Base-by-base conservation (phyloP, 345 rosid genomes). In the Theobroma cacao region DNA sequence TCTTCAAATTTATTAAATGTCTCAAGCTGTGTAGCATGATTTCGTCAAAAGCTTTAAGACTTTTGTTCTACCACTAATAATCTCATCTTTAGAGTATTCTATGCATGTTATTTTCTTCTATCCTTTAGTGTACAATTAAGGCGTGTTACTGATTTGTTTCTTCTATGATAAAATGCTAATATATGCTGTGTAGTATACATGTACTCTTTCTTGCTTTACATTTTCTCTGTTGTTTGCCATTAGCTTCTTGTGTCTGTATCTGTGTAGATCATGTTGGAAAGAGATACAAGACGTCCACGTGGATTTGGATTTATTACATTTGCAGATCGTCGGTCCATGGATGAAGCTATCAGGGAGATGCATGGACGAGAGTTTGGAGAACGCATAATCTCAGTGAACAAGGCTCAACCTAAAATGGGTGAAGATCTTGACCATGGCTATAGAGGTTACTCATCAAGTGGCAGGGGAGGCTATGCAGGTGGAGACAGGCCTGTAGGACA, bases 231-330 rank as follows among this genome's bases (percentile, higher is more conserved):
- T 82, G 77, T 81, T 72, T 79, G 67, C 78, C 75, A 67, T 87
- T 82, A 81, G 79, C 75, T 85, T 84, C 79, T 78, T 52, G 77
- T 78, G 82, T 86, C 67, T 85, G 55, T 88, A 72, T 84, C 74
- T 33, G 53, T 88, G 85, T 79, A 94, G 99, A 90, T 97, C 77
- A 94, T 97, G 98, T 60, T 93, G 92, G 99, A 94, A 85, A 94
- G 97, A 84, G 98, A 94, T 75, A 90, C 94, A 1, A 97, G 97
- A 33, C 96, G 99, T 71, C 91, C 98, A 48, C 97, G 97, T 56
- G 99, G 99, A 71, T 97, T 97, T 77, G 99, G 99, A 74, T 97
- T 97, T 82, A 90, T 97, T 59, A 97, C 99, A 12, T 97, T 84
- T 83, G 78, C 98, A 9, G 98, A 97, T 85, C 98, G 90, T 6